Conservation (phyloP, 805 yeast species). For the Lachancea fermentati region DNA sequence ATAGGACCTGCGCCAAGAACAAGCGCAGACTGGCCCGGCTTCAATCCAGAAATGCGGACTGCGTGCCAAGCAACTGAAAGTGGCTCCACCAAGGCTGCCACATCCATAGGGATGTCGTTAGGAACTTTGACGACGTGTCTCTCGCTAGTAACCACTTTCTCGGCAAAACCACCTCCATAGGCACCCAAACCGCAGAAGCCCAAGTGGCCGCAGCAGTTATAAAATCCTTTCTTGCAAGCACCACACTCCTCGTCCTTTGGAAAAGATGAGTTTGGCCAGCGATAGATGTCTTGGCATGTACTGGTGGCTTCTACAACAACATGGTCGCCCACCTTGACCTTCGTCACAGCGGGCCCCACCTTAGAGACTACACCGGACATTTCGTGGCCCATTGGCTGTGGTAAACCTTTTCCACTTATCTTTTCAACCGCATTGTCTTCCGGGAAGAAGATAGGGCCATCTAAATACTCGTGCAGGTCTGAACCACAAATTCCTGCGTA, state of each 20-base stretch:
- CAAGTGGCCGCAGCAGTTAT: constrained; percentile 47
- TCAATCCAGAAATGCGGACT: constrained; percentile 40
- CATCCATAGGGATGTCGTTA: constrained; percentile 40
- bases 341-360: constrained; percentile 42
- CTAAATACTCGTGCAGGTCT: constrained; percentile 51
- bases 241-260: constrained; percentile 34
- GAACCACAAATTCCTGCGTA: constrained; percentile 64
- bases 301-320: constrained; percentile 62
- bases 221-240: constrained; percentile 45
- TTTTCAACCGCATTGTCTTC: constrained; percentile 34
- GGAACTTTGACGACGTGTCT: constrained; percentile 39
- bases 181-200: constrained; percentile 54
- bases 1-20: constrained; percentile 61
- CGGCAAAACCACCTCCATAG: constrained; percentile 51
- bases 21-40: constrained; percentile 41
- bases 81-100: constrained; percentile 55
- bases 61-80: constrained; percentile 57
- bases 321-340: constrained; percentile 46
- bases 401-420: constrained; percentile 38
- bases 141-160: constrained; percentile 39
- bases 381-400: constrained; percentile 52
- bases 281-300: constrained; percentile 45
- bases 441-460: constrained; percentile 56
- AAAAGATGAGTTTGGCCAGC: constrained; percentile 35
- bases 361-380: constrained; percentile 41